Conservation (phyloP, 139 green algal genomes). For the Yamagishiella unicocca region DNA sequence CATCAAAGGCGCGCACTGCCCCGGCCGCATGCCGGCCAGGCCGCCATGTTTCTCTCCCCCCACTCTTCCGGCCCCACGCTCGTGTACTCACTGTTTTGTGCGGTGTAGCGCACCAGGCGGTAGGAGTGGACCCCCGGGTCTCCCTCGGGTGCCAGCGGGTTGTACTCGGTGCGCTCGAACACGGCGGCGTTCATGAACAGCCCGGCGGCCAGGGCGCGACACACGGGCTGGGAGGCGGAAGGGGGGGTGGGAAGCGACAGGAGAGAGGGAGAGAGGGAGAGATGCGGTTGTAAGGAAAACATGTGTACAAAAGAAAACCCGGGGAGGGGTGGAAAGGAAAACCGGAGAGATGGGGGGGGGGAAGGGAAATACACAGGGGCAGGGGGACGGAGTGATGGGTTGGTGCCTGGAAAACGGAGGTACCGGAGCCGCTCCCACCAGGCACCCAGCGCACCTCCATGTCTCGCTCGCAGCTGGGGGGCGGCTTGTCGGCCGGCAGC, state of each 20-base stretch:
- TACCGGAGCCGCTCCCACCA: too few species aligned
- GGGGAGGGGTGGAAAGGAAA: too few species aligned
- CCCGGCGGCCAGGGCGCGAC: constrained; percentile 51
- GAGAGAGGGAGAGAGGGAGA: background rate
- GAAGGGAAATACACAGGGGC: background rate
- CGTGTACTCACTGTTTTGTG: background rate
- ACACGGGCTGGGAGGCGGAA: background rate
- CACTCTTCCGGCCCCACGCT: too few species aligned
- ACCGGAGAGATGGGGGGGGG: background rate
- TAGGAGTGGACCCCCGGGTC: constrained; percentile 72
- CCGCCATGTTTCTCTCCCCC: too few species aligned
- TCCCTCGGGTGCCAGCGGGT: constrained; percentile 50
- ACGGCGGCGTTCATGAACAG: constrained; percentile 79
- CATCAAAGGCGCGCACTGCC: too few species aligned
- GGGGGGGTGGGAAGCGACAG: background rate
- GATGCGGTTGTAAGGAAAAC: too few species aligned
- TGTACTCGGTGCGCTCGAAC: constrained; percentile 68
- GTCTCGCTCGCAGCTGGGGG: constrained; percentile 62
- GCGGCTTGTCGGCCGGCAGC: constrained; percentile 21
- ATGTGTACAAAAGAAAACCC: too few species aligned
- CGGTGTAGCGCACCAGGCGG: constrained; percentile 64
- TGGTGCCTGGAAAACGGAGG: background rate
- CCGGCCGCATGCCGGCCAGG: too few species aligned
- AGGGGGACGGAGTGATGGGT: background rate
- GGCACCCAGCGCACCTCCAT: constrained; percentile 48